These are phyloP conservation scores for Dothiorella sarmentorum DNA, from an alignment of 2,329 filamentous ascomycete species.

Conservation along the genomic window DNA sequence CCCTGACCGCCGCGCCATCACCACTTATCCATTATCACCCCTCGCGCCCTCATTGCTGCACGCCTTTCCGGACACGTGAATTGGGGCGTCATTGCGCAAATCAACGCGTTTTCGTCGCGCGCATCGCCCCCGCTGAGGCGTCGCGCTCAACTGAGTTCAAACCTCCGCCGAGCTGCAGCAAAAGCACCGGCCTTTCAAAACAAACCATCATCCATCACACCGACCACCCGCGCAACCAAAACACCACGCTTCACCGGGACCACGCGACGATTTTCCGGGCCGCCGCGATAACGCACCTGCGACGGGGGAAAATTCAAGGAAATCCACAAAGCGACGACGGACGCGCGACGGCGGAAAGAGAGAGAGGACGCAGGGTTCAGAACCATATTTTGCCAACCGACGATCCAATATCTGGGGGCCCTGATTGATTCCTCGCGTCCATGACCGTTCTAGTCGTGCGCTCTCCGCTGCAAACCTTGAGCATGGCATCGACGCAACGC, in stretches of 20 bases:
- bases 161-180: background rate
- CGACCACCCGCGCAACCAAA: too few species aligned
- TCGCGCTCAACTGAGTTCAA: too few species aligned
- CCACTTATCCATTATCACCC: conserved; percentile 7
- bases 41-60: background rate
- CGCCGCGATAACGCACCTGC: too few species aligned
- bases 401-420: too few species aligned
- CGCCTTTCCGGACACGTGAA: background rate
- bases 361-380: too few species aligned
- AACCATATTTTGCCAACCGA: too few species aligned
- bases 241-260: too few species aligned
- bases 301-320: too few species aligned
- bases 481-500: conserved; percentile 47
- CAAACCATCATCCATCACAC: background rate
- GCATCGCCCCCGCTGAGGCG: background rate
- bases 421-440: too few species aligned
- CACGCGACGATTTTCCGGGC: too few species aligned
- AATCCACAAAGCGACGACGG: too few species aligned
- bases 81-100: background rate
- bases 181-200: background rate
- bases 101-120: background rate
- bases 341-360: too few species aligned
- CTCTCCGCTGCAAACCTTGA: conserved; percentile 45
- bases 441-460: conserved; percentile 21
- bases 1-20: conserved; percentile 8